Evolutionary conservation across 176 grass and related monocot species (phyloP), one percentile per base, ranked within the genome.

Genomic region (Carex littledalei): DNA sequence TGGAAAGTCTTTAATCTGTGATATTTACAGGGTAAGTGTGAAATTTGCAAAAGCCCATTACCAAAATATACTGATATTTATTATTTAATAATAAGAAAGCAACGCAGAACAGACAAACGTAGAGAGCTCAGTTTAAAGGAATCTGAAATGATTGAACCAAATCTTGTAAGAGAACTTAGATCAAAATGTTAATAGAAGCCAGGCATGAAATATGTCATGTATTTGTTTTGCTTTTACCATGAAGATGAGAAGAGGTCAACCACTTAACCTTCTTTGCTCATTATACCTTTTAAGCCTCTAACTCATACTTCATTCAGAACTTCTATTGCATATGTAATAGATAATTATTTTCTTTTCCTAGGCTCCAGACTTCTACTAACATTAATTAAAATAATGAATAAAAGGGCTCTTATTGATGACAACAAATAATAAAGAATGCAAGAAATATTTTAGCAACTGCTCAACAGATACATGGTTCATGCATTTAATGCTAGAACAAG

Each of bases 361-460:
- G 43, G 21, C 43, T 16, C 18, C 74, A 49, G 22, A 79, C 8
- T 54, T 54, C 8, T 16, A 79, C 10, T 53, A 13, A 72, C 34
- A 17, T 17, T 71, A 80, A 41, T 29, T 82, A 71, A 57, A 58
- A 81, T 26, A 55, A 71, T 83, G 62, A 32, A 67, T 24, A 67
- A 37, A 37, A 35, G 16, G 31, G 31, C 4, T 17, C 65, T 67
- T 11, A 31, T 63, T 24, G 17, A 29, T 65, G 63, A 22, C 63
- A 29, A 29, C 26, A 32, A 12, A 26, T 66, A n/a, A 66, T 66
- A 66, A 14, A 66, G 26, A 31, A 32, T 14, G 10, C 1, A 60
- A 60, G 57, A 60, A 60, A 60, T 31, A 29, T 32, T 11, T 66
- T 26, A 24, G 2, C 9, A 29, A 64, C 20, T 64, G 62, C 20